Evolutionary conservation across 2,329 filamentous ascomycete species (phyloP).

Genomic region (Calcarisporium arbuscula): DNA sequence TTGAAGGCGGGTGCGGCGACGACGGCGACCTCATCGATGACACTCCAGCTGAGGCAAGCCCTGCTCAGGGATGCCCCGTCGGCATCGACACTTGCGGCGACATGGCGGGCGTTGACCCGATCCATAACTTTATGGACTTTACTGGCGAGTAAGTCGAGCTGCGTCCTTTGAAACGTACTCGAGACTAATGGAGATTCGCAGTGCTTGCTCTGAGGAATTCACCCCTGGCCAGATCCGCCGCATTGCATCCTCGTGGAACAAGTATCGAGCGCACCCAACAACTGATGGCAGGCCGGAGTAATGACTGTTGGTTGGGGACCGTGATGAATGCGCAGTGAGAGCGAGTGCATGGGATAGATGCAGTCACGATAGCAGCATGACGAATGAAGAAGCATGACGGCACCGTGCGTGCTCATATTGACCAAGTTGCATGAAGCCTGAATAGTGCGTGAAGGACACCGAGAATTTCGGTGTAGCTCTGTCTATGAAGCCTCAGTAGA

Average conservation of each 20-base stretch:
- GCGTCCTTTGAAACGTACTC: background rate
- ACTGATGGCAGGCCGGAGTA: no score
- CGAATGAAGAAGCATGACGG: no score
- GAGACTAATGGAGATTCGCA: no score
- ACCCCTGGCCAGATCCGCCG: conserved; percentile 10
- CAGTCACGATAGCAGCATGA: no score
- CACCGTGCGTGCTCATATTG: no score
- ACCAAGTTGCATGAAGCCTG: no score
- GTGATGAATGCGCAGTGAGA: no score
- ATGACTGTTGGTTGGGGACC: no score
- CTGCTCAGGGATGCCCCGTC: conserved; percentile 23
- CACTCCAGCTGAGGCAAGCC: conserved; percentile 26
- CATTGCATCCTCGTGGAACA: conserved; percentile 9
- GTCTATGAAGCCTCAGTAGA: no score
- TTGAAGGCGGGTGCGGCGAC: conserved; percentile 26
- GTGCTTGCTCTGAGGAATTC: conserved; percentile 10
- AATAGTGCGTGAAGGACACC: no score
- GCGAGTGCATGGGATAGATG: no score
- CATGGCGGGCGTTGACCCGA: conserved; percentile 15
- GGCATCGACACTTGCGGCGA: conserved; percentile 21
- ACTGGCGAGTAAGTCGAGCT: conserved; percentile 12
- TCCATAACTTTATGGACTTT: conserved; percentile 23
- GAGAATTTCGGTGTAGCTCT: no score
- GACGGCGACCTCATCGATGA: conserved; percentile 30
- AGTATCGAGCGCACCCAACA: conserved; percentile 2